Base-by-base conservation (phyloP, 2,329 filamentous ascomycete genomes). In the Fusarium kyushuense region DNA sequence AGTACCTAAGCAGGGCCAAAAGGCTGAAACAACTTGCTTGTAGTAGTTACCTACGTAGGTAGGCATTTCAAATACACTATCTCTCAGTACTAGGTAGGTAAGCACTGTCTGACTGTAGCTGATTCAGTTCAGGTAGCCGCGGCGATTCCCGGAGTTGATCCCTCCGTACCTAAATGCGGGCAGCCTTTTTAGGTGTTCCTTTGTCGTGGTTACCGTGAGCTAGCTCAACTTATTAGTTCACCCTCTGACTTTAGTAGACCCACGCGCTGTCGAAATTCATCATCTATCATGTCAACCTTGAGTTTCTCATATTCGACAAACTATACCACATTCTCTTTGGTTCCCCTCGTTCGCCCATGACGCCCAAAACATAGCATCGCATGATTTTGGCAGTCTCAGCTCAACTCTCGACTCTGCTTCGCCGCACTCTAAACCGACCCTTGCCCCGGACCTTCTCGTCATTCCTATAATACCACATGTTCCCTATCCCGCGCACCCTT, bases 201-300 rank as follows among this genome's bases (percentile, higher is more conserved):
- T 49, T 40, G n/a, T 40, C 40, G 33, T 51, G 47, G 33, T 33
- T 49, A 38, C 47, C 9, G 23, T 33, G n/a, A 14, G 21, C 47
- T 38, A 35, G 33, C 21, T 33, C 25, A 29, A 49, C 17, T 49
- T 29, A 49, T 49, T 38, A 49, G 47, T 25, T 38, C 33, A 29
- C 47, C 47, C 47, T 49, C 32, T 49, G 27, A 49, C 47, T 27
- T 38, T 49, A 49, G 47, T 49, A 49, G 33, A n/a, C 21, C n/a
- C 47, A 51, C 47, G 47, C 47, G 32, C 40, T 46, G 45, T 43
- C 35, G 25, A 45, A 40, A 55, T 65, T 69, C 49, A 68, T 69
- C 65, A 67, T 65, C 57, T 68, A 51, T 68, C 65, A 68, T 53
- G 36, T 69, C 40, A 17, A 46, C 40, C 47, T 59, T 27, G 23